Conservation (phyloP, 108 stramenopile species). For the Cyclostephanos invisitatus region DNA sequence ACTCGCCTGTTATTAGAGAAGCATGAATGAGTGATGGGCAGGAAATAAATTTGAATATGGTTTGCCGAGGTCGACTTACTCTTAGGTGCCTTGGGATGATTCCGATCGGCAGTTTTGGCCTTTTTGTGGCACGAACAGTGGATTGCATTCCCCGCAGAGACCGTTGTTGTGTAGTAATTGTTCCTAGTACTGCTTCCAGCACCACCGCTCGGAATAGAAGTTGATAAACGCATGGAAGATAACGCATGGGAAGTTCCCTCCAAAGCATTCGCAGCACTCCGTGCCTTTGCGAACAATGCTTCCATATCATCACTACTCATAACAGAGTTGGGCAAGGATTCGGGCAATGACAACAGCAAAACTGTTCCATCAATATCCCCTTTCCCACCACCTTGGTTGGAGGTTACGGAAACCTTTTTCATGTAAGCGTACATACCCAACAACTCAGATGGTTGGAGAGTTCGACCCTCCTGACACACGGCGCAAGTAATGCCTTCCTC, state of each 20-base stretch:
- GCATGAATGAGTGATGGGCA: not conserved
- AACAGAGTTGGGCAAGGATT: constrained; percentile 48
- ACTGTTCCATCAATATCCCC: constrained; percentile 67
- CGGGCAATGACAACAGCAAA: constrained; percentile 62
- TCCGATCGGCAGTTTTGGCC: constrained; percentile 69
- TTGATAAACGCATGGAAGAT: constrained; percentile 26
- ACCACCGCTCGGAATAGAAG: constrained; percentile 38
- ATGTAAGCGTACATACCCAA: constrained; percentile 84
- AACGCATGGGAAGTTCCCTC: constrained; percentile 41
- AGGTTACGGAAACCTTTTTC: constrained; percentile 73
- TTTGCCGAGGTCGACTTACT: constrained; percentile 36
- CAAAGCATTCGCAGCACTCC: constrained; percentile 54
- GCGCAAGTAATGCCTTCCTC: constrained; percentile 79
- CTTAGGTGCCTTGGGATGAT: constrained; percentile 78
- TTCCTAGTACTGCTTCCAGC: constrained; percentile 37
- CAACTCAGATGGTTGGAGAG: constrained; percentile 73
- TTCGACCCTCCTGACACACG: constrained; percentile 85
- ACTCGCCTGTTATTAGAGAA: constrained; percentile 42
- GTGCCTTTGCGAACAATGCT: constrained; percentile 51
- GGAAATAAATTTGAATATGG: constrained; percentile 47
- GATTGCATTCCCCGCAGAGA: constrained; percentile 79
- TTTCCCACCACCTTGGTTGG: constrained; percentile 52
- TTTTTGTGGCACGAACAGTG: constrained; percentile 63
- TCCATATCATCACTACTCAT: constrained; percentile 26
- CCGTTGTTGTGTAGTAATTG: constrained; percentile 64